A percentile compares a stretch with the other conserved stretches of the same genome.
Conservation (phyloP, 495 filamentous ascomycete species). For the Polyplosphaeria fusca region DNA sequence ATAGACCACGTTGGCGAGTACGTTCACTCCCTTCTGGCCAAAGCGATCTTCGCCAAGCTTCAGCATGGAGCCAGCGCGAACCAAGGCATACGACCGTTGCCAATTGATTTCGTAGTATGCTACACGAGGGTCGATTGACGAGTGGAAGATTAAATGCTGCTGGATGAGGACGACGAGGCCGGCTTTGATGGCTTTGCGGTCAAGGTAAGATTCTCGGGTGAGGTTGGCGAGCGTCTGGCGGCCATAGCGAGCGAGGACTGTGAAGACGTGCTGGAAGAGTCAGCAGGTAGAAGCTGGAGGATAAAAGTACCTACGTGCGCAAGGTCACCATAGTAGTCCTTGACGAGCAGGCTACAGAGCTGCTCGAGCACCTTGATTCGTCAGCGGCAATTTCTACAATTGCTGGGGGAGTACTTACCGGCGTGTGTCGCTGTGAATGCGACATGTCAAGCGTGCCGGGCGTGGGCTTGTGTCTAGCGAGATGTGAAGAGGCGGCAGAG, state of each 20-base stretch:
- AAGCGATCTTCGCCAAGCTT: slow-evolving; percentile 66
- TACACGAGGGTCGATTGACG: slow-evolving; percentile 59
- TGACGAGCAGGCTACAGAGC: slow-evolving; percentile 83
- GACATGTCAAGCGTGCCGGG: slow-evolving; percentile 22
- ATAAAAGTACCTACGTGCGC: slow-evolving; percentile 78
- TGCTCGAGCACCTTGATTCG: slow-evolving; percentile 51
- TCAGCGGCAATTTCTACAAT: slow-evolving; percentile 18
- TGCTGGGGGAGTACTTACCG: slow-evolving; percentile 9
- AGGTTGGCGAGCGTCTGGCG: slow-evolving; percentile 69
- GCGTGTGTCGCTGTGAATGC: slow-evolving; percentile 21
- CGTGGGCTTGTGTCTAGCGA: neutral
- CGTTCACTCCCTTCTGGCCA: slow-evolving; percentile 63
- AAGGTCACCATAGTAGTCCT: slow-evolving; percentile 84
- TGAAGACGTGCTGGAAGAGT: slow-evolving; percentile 55
- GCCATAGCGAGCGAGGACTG: slow-evolving; percentile 71
- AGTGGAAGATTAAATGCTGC: slow-evolving; percentile 78
- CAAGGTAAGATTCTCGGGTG: slow-evolving; percentile 62
- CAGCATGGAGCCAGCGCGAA: slow-evolving; percentile 78
- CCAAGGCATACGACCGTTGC: slow-evolving; percentile 70
- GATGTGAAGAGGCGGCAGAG: slow-evolving; percentile 24
- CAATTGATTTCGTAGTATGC: slow-evolving; percentile 79
- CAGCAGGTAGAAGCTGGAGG: no score
- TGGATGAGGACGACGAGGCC: slow-evolving; percentile 82
- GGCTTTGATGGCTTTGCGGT: slow-evolving; percentile 65
- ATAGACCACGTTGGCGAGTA: slow-evolving; percentile 70